A percentile compares a stretch with the other conserved stretches of the same genome.
These are phyloP conservation scores for Leucocoprinus leucothites DNA, from an alignment of 768 basidiomycete genomes.

Conservation along the genomic window DNA sequence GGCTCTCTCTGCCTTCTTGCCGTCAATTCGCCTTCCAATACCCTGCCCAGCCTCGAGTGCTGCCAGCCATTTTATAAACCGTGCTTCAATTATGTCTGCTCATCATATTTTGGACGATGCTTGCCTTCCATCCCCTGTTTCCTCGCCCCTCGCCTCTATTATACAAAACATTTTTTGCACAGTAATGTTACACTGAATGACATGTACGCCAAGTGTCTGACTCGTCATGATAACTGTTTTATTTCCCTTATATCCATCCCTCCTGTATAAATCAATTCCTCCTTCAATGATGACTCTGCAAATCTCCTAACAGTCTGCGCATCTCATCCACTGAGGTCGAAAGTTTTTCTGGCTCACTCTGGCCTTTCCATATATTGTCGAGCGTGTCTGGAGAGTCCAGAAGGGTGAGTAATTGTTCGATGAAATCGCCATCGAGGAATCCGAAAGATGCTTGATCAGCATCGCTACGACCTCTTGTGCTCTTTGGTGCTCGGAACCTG, in stretches of 20 bases:
- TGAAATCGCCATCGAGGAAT: slow-evolving; percentile 86
- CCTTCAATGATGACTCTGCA: slow-evolving; percentile 58
- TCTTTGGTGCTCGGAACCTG: slow-evolving; percentile 73
- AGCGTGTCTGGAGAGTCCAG: slow-evolving; percentile 36
- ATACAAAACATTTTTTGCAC: neutral
- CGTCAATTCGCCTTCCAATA: neutral
- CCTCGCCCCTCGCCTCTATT: neutral
- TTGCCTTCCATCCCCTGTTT: neutral
- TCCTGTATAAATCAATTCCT: neutral
- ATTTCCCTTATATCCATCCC: neutral
- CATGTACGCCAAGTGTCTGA: too few species aligned
- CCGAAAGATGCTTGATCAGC: slow-evolving; percentile 56
- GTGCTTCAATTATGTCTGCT: too few species aligned
- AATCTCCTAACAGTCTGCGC: slow-evolving; percentile 41
- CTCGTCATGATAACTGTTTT: too few species aligned
- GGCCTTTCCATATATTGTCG: slow-evolving; percentile 54
- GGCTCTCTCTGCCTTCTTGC: neutral
- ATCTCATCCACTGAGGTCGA: slow-evolving; percentile 41
- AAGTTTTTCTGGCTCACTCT: slow-evolving; percentile 56
- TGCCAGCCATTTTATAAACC: neutral
- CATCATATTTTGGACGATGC: neutral
- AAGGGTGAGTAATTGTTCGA: slow-evolving; percentile 62
- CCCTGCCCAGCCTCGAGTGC: neutral
- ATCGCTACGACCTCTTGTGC: slow-evolving; percentile 52
- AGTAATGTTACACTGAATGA: too few species aligned